Evolutionary conservation across 108 stramenopile species (phyloP), one percentile per base, ranked within the genome.

Genomic region (Aurantiochytrium sp.): DNA sequence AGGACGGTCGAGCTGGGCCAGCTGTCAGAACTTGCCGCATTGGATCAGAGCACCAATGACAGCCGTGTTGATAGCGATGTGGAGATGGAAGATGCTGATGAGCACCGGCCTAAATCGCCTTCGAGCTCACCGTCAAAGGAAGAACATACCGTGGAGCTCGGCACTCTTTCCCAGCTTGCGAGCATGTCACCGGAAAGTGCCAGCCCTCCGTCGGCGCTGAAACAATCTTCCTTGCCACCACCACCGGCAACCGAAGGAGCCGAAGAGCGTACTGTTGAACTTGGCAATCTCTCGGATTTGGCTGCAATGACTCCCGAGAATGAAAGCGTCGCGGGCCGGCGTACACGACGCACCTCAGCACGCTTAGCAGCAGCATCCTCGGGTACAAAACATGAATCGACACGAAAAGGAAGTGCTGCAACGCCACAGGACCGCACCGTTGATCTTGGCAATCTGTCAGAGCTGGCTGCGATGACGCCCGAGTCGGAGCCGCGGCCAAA

Each of bases 401-500:
- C 59, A 59, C 59, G 21, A 59, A 23, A n/a, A n/a, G 19, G 21
- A n/a, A n/a, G 2, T 59, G 59, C 14, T 69, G 35, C 21, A 8
- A 69, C 25, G 3, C 64, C 76, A 2, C 23, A 83, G 49, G 76
- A 83, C 10, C 76, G 28, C 10, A 83, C 76, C 51, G 76, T 83
- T 1, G 49, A 83, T 21, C 76, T 83, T 45, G 76, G 76, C 51
- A 83, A 12, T 23, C 76, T 83, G 0, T 83, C 76, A 23, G 76
- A 83, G n/a, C 76, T 83, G 19, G 76, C 76, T 35, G 51, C 51
- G 18, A 83, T 83, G 76, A 83, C 76, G 23, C 76, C 76, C 12
- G 76, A 53, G 19, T 47, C 45, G 49, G 64, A 69, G 42, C 3
- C 35, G 42, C 35, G 25, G 0, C 35, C 35, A 35, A 35, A 0